phyloP scores from a whole-genome alignment of 176 grass and related monocot species.

The Bromus sterilis region DNA sequence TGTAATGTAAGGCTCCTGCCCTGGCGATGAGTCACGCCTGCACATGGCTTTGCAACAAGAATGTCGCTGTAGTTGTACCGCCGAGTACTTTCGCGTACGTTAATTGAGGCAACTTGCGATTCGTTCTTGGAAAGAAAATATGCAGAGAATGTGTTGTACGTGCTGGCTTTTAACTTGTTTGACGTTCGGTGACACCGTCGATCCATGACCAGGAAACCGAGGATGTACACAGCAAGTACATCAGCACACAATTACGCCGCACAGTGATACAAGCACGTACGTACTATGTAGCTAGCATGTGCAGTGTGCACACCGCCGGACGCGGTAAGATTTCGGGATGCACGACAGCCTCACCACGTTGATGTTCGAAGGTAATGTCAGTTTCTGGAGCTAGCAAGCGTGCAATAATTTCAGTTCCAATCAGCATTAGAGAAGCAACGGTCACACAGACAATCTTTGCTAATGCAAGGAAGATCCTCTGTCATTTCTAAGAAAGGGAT shows the following conservation, averaged over 20 bases:
- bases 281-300: too few relatives aligned
- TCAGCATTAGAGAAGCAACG: not conserved
- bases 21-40: not conserved
- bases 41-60: slow-evolving; percentile 26
- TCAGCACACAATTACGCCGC: not conserved
- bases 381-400: not conserved
- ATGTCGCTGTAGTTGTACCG: slow-evolving; percentile 28
- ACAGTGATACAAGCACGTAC: not conserved
- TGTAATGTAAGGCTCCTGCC: not conserved
- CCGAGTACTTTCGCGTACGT: slow-evolving; percentile 15
- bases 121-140: not conserved
- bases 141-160: not conserved
- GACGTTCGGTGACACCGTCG: not conserved
- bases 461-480: not conserved
- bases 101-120: slow-evolving; percentile 28
- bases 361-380: not conserved
- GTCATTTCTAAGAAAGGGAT: not conserved
- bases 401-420: not conserved
- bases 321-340: not conserved
- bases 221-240: not conserved
- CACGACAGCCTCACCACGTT: not conserved
- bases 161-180: not conserved
- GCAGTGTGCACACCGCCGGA: not conserved
- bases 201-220: not conserved
- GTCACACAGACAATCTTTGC: not conserved